Conservation (phyloP, 2,329 filamentous ascomycete species). For the Tolypocladium pustulatum region DNA sequence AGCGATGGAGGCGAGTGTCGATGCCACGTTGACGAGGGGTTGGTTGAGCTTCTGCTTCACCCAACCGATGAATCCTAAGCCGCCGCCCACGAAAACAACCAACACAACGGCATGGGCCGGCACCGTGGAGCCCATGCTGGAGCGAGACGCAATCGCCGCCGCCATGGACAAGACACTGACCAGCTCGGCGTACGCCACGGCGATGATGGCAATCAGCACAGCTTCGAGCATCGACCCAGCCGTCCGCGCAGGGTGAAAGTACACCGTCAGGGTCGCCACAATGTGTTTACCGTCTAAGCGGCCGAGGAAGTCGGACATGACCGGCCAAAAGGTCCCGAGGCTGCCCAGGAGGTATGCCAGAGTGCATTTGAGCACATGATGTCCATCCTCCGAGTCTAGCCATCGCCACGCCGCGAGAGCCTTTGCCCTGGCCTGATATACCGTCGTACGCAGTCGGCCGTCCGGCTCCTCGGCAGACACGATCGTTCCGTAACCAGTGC, state of each 20-base stretch:
- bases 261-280: constrained; percentile 86
- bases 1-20: constrained; percentile 76
- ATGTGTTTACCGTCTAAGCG: constrained; percentile 87
- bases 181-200: constrained; percentile 60
- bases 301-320: constrained; percentile 64
- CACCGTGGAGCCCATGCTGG: constrained; percentile 51
- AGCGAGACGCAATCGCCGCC: constrained; percentile 70
- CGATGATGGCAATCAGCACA: constrained; percentile 62
- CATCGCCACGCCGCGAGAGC: constrained; percentile 42
- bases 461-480: constrained; percentile 9
- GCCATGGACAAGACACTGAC: constrained; percentile 79
- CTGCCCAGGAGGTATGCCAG: constrained; percentile 81
- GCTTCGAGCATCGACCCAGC: constrained; percentile 87
- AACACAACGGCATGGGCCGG: constrained; percentile 73
- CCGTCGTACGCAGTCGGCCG: constrained; percentile 6
- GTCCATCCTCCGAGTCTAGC: constrained; percentile 60
- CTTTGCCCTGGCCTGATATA: constrained; percentile 15
- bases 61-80: constrained; percentile 81
- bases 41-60: constrained; percentile 70
- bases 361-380: constrained; percentile 81
- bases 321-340: constrained; percentile 71
- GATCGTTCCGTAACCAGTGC: constrained; percentile 1
- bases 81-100: constrained; percentile 74
- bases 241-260: constrained; percentile 83
- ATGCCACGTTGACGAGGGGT: constrained; percentile 73